Conservation (phyloP, 495 filamentous ascomycete genomes). For the Thozetella sp. region DNA sequence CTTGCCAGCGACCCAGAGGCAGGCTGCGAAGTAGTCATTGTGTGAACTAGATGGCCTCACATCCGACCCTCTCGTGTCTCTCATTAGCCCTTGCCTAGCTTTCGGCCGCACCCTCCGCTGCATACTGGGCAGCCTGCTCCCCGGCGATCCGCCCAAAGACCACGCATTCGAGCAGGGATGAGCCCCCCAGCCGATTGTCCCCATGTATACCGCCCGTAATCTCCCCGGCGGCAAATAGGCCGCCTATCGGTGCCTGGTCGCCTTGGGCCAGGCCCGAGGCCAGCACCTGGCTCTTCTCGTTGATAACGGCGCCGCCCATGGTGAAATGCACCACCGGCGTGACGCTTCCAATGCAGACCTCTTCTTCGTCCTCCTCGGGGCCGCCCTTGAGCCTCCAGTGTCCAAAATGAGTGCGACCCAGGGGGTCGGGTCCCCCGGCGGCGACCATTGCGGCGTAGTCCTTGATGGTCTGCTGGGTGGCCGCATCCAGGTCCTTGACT, state of each 20-base stretch:
- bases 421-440: conserved; percentile 32
- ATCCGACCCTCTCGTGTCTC: no score
- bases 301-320: conserved; percentile 56
- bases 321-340: conserved; percentile 65
- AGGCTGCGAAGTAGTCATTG: no score
- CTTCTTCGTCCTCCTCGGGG: conserved; percentile 35
- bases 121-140: conserved; percentile 36
- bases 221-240: conserved; percentile 56
- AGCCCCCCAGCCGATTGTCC: conserved; percentile 54
- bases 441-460: conserved; percentile 43
- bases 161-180: conserved; percentile 56
- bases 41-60: no score
- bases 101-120: no score
- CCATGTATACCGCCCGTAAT: conserved; percentile 59
- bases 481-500: conserved; percentile 43
- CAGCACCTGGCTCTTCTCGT: conserved; percentile 42
- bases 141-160: conserved; percentile 62
- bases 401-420: conserved; percentile 50
- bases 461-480: conserved; percentile 38
- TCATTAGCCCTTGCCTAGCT: no score
- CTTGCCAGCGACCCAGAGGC: no score
- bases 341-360: conserved; percentile 55
- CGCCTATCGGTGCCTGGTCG: conserved; percentile 33
- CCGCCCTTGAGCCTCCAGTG: conserved; percentile 52
- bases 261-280: conserved; percentile 20